Evolutionary conservation across 352 stramenopile genomes (phyloP).

Genomic region (Phytopythium mirpurense): DNA sequence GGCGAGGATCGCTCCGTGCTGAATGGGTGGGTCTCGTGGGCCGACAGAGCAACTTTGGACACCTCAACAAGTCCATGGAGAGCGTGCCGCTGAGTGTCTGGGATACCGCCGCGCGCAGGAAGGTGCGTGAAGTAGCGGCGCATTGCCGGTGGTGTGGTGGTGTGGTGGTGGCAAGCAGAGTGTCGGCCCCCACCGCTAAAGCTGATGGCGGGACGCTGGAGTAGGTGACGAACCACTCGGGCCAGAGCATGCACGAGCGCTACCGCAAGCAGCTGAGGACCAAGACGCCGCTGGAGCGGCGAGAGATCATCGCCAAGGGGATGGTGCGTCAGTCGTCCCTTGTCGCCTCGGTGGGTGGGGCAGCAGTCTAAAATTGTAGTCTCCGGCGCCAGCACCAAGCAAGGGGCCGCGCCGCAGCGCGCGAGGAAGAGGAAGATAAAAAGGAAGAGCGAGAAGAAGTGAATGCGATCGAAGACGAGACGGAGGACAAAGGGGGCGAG

Average conservation of each 20-base stretch:
- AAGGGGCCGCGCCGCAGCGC: background rate
- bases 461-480: background rate
- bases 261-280: conserved; percentile 37
- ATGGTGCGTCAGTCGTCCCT: conserved; percentile 20
- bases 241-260: conserved; percentile 48
- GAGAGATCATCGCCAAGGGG: conserved; percentile 21
- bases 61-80: conserved; percentile 10
- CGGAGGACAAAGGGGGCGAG: background rate
- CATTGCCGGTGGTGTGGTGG: too few relatives aligned
- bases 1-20: too few relatives aligned
- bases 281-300: conserved; percentile 32
- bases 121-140: background rate
- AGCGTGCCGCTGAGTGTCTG: conserved; percentile 14
- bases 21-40: too few relatives aligned
- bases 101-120: conserved; percentile 9
- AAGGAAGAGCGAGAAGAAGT: background rate
- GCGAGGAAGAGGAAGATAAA: background rate
- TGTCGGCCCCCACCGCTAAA: too few relatives aligned
- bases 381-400: too few relatives aligned
- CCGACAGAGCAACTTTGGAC: background rate
- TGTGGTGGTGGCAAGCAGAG: too few relatives aligned
- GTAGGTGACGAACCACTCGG: conserved; percentile 29
- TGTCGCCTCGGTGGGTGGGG: too few relatives aligned
- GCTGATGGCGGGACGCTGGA: too few relatives aligned
- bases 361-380: too few relatives aligned